A percentile compares a stretch with the other conserved stretches of the same genome.
Conservation (phyloP, 176 grass and related monocot species). For the Zea mays region DNA sequence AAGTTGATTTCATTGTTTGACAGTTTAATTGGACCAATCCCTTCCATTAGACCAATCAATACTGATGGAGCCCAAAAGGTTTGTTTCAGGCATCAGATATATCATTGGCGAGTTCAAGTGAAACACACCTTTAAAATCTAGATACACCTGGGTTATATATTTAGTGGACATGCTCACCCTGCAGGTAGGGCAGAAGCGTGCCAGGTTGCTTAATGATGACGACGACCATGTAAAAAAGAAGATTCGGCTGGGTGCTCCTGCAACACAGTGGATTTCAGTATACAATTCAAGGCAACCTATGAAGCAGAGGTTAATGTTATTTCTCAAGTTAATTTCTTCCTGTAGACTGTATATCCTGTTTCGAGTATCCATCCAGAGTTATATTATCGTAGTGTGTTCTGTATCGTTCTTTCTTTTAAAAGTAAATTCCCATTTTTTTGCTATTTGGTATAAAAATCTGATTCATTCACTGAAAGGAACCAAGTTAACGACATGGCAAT, state of each 20-base stretch:
- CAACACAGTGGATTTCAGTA: constrained; percentile 91
- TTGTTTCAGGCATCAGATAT: constrained; percentile 18
- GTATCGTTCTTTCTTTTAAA: no score
- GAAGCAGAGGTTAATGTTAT: constrained; percentile 68
- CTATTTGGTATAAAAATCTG: no score
- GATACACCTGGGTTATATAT: not conserved
- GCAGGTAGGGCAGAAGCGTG: constrained; percentile 87
- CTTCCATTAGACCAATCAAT: constrained; percentile 77
- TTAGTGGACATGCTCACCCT: not conserved
- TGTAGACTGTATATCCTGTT: not conserved
- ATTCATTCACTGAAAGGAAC: no score
- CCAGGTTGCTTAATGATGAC: constrained; percentile 65
- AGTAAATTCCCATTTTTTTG: no score
- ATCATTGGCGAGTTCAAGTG: not conserved
- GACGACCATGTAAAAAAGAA: constrained; percentile 71
- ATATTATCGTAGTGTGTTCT: no score
- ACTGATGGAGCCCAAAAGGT: constrained; percentile 88
- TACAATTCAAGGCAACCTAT: constrained; percentile 77
- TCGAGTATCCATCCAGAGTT: no score
- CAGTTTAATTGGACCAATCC: constrained; percentile 72
- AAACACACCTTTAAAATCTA: constrained; percentile 9
- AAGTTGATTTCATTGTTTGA: constrained; percentile 88
- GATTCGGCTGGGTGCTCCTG: constrained; percentile 61
- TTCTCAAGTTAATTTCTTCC: constrained; percentile 32
- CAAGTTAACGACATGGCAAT: no score